These are phyloP conservation scores for Eucalyptus guilfoylei DNA, from an alignment of 345 rosid species.

Conservation along the genomic window DNA sequence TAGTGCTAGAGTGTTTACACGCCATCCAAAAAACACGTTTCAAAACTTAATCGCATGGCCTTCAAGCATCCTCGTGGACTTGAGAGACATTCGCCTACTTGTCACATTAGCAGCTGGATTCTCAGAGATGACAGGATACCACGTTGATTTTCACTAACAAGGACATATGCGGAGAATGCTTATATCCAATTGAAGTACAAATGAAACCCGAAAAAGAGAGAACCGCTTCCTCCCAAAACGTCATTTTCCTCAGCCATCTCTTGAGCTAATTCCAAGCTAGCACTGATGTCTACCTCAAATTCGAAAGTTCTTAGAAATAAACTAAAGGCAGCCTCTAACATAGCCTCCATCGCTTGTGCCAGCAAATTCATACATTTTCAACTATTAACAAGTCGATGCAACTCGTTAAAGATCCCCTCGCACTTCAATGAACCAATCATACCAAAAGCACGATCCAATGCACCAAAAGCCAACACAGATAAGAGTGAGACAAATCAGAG, in stretches of 20 bases:
- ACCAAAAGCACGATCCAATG: neutral
- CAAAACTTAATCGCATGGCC: neutral
- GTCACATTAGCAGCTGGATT: neutral
- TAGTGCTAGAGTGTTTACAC: neutral
- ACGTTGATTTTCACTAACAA: neutral
- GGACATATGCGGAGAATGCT: neutral
- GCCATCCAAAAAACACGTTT: neutral
- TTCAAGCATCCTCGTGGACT: neutral
- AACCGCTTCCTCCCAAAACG: neutral
- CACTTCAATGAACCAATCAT: neutral
- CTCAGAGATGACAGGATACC: neutral
- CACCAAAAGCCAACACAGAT: neutral
- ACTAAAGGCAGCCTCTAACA: neutral
- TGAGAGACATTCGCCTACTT: neutral
- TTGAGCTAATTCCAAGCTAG: neutral
- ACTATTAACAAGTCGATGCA: neutral
- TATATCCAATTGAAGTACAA: neutral
- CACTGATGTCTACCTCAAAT: neutral
- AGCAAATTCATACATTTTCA: neutral
- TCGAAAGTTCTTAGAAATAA: neutral
- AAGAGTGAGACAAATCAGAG: neutral
- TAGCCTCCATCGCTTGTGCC: neutral
- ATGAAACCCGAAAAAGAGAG: neutral
- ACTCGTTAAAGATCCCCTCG: neutral
- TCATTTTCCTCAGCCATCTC: neutral